phyloP scores from a whole-genome alignment of 2,329 filamentous ascomycete genomes.

The Septoria linicola region DNA sequence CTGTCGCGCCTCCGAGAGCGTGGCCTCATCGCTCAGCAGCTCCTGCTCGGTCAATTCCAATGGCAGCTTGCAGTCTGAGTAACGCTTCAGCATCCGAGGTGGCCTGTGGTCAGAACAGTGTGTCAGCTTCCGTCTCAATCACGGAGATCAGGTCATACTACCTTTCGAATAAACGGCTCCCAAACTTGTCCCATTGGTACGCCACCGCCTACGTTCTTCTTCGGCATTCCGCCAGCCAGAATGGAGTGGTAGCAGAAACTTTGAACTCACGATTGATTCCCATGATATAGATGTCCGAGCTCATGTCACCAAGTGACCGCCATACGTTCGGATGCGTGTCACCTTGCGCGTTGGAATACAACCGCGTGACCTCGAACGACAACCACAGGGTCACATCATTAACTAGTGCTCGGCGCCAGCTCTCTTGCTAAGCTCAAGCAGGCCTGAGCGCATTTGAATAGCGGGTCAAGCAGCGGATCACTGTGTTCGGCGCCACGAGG shows the following conservation, averaged over 20 bases:
- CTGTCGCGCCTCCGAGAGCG: conserved; percentile 11
- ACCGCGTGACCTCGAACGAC: conserved; percentile 11
- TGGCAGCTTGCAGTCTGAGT: conserved; percentile 12
- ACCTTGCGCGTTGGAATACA: conserved; percentile 12
- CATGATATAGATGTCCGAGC: conserved; percentile 65
- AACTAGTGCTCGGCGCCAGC: conserved; percentile 9
- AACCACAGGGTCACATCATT: conserved; percentile 22
- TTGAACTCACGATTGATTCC: conserved; percentile 25
- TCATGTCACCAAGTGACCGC: conserved; percentile 54
- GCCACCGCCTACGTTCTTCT: conserved; percentile 17
- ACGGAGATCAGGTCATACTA: no score
- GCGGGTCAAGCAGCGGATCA: conserved; percentile 16
- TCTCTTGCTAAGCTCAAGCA: conserved; percentile 20
- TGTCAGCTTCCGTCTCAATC: no score
- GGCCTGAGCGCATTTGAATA: conserved; percentile 13
- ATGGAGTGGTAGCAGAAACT: conserved; percentile 17
- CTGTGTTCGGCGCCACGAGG: conserved; percentile 5
- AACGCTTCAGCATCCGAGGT: conserved; percentile 17
- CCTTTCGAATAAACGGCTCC: conserved; percentile 20
- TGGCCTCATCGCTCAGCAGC: not conserved
- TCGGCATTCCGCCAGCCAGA: conserved; percentile 26
- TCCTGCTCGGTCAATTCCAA: conserved; percentile 14
- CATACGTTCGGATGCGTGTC: conserved; percentile 20
- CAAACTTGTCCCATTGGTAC: conserved; percentile 26
- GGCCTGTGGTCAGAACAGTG: conserved; percentile 17